phyloP scores from a whole-genome alignment of 1,284 basidiomycete genomes.

The Termitomyces sp. region DNA sequence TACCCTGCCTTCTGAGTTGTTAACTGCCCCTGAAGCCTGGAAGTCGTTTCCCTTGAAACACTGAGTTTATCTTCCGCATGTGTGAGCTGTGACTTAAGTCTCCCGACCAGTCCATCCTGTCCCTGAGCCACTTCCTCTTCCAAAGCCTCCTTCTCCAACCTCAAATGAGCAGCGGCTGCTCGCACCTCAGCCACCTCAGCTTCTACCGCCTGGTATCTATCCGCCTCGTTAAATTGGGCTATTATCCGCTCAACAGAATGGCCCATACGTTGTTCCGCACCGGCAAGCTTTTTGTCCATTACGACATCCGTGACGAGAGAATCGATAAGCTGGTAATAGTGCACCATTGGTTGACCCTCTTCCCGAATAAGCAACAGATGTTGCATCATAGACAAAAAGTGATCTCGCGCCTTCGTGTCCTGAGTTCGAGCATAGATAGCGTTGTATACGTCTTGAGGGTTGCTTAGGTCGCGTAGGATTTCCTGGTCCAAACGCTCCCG shows the following conservation, averaged over 20 bases:
- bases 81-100: constrained; percentile 70
- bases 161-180: constrained; percentile 56
- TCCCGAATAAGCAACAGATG: constrained; percentile 89
- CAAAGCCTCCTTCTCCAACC: constrained; percentile 70
- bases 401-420: constrained; percentile 76
- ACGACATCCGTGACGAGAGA: constrained; percentile 92
- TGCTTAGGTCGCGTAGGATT: constrained; percentile 73
- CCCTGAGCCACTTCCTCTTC: constrained; percentile 80
- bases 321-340: constrained; percentile 93
- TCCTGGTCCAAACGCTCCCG: constrained; percentile 75
- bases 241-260: constrained; percentile 88
- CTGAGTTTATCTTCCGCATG: constrained; percentile 79
- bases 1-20: constrained; percentile 79
- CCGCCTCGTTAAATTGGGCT: constrained; percentile 88
- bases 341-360: constrained; percentile 77
- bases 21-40: constrained; percentile 73
- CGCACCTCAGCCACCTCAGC: constrained; percentile 73
- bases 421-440: constrained; percentile 73
- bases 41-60: constrained; percentile 74
- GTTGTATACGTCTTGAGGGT: constrained; percentile 85
- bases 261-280: constrained; percentile 83
- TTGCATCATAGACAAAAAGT: constrained; percentile 90
- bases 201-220: constrained; percentile 76
- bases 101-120: constrained; percentile 79
- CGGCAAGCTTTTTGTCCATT: constrained; percentile 84